A percentile compares a stretch with the other conserved stretches of the same genome.
phyloP scores from a whole-genome alignment of 2,329 filamentous ascomycete genomes.

The Cytospora mali region DNA sequence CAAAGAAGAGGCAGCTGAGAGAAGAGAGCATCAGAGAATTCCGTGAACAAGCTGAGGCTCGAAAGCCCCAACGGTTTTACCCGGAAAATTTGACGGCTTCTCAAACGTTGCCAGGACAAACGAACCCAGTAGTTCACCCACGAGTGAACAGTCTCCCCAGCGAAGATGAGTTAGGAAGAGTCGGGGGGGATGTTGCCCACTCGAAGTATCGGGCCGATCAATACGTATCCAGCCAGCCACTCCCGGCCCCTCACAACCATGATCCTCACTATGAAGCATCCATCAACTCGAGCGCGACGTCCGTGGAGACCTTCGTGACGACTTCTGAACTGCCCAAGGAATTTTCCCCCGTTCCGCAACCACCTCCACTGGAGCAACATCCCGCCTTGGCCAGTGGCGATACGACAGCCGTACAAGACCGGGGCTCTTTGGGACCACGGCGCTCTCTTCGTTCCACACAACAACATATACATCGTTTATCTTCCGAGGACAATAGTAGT shows the following conservation, averaged over 20 bases:
- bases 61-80: constrained; percentile 24
- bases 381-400: constrained; percentile 9
- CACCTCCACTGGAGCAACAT: constrained; percentile 13
- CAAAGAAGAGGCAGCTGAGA: background rate
- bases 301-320: constrained; percentile 20
- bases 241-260: background rate
- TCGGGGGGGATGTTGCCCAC: background rate
- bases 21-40: constrained; percentile 19
- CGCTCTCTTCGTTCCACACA: constrained; percentile 15
- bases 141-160: constrained; percentile 15
- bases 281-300: constrained; percentile 8
- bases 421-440: constrained; percentile 4
- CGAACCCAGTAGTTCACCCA: constrained; percentile 1
- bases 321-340: constrained; percentile 17
- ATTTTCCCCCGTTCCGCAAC: background rate
- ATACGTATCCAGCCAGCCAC: background rate
- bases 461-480: background rate
- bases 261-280: background rate
- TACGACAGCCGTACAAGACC: background rate
- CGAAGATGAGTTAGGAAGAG: background rate
- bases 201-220: background rate
- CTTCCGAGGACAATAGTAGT: constrained; percentile 15
- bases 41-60: constrained; percentile 19
- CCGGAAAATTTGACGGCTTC: constrained; percentile 7
- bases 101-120: background rate